Percentiles rank a stretch among this genome's conserved stretches.
These are phyloP conservation scores for Graphium sp. DNA, from an alignment of 2,329 filamentous ascomycete species.

Conservation along the genomic window DNA sequence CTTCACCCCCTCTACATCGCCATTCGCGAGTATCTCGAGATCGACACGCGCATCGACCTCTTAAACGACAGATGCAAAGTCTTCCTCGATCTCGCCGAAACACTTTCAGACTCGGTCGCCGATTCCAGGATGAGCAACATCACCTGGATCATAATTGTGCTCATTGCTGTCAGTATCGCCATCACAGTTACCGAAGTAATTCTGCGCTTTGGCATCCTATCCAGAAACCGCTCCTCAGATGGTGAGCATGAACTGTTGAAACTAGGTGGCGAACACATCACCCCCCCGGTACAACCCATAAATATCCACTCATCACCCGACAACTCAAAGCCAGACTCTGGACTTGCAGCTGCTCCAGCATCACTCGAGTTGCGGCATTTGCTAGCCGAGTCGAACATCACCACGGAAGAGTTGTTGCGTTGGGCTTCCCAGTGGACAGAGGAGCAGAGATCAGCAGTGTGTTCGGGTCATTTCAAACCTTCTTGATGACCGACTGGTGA, in stretches of 20 bases:
- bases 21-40: constrained; percentile 93
- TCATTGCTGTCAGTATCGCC: constrained; percentile 80
- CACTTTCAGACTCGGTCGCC: constrained; percentile 78
- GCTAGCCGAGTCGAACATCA: too few species aligned
- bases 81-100: constrained; percentile 91
- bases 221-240: too few species aligned
- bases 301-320: not conserved
- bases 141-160: constrained; percentile 94
- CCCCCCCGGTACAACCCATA: too few species aligned
- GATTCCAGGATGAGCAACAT: constrained; percentile 92
- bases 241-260: too few species aligned
- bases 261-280: too few species aligned
- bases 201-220: constrained; percentile 65
- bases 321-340: not conserved
- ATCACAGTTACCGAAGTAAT: constrained; percentile 84
- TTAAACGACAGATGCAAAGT: constrained; percentile 94
- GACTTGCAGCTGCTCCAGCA: too few species aligned
- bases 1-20: constrained; percentile 87
- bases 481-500: too few species aligned
- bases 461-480: too few species aligned
- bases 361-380: too few species aligned
- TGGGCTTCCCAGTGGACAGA: too few species aligned
- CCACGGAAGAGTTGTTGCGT: too few species aligned
- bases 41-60: constrained; percentile 87
- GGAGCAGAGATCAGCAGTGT: too few species aligned